These are phyloP conservation scores for Cerrena zonata DNA, from an alignment of 1,284 basidiomycete species.

Conservation along the genomic window DNA sequence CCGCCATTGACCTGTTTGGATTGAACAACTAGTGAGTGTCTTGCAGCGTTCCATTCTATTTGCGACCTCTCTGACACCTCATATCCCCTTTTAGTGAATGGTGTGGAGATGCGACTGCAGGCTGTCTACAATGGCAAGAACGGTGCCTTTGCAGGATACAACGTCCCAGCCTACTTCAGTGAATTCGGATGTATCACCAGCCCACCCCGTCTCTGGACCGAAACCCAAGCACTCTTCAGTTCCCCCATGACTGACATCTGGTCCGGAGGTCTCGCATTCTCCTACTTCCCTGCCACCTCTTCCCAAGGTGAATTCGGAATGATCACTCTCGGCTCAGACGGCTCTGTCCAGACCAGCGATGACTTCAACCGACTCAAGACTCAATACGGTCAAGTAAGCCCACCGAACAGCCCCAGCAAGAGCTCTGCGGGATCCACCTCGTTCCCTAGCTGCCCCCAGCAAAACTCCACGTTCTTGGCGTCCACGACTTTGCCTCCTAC, in stretches of 20 bases:
- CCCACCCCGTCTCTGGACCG: slow-evolving; percentile 73
- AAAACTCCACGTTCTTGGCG: slow-evolving; percentile 57
- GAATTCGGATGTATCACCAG: slow-evolving; percentile 78
- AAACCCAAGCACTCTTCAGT: slow-evolving; percentile 71
- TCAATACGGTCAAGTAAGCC: slow-evolving; percentile 54
- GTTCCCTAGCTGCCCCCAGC: slow-evolving; percentile 62
- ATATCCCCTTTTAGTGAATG: slow-evolving; percentile 60
- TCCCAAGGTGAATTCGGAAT: slow-evolving; percentile 75
- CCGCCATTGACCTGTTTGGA: slow-evolving; percentile 80
- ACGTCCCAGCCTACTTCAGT: slow-evolving; percentile 83
- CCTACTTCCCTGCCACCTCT: slow-evolving; percentile 73
- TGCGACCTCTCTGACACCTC: slow-evolving; percentile 6
- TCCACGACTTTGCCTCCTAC: slow-evolving; percentile 75
- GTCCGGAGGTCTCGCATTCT: slow-evolving; percentile 87
- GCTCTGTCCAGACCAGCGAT: slow-evolving; percentile 52
- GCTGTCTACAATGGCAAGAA: slow-evolving; percentile 52
- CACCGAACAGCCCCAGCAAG: slow-evolving; percentile 62
- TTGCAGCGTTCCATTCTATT: slow-evolving; percentile 7
- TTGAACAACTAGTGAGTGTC: slow-evolving; percentile 67
- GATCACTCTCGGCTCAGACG: slow-evolving; percentile 65
- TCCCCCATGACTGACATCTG: slow-evolving; percentile 70
- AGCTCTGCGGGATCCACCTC: slow-evolving; percentile 45
- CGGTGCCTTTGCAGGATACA: slow-evolving; percentile 57
- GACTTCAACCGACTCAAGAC: slow-evolving; percentile 67
- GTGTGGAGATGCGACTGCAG: slow-evolving; percentile 63